These are phyloP conservation scores for Coemansia sp. DNA, from an alignment of 192 early-diverging fungal species.

Conservation along the genomic window DNA sequence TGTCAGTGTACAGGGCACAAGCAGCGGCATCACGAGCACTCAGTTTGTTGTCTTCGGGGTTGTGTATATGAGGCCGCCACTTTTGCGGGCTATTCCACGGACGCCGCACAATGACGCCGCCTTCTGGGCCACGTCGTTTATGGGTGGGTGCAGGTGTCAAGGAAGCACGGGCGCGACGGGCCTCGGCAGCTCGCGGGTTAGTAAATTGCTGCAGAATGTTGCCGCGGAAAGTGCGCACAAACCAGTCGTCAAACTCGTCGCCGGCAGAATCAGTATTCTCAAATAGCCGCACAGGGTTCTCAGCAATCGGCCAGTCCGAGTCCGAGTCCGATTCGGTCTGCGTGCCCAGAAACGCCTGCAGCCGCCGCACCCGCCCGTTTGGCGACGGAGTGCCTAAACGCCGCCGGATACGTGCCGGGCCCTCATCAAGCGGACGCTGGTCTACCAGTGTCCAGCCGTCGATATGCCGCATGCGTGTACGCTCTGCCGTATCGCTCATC, in stretches of 20 bases:
- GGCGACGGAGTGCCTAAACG: conserved; percentile 1
- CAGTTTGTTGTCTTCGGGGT: background rate
- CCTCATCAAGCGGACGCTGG: conserved; percentile 6
- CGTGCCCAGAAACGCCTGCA: background rate
- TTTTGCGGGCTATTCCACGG: conserved; percentile 22
- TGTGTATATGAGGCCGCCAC: conserved; percentile 44
- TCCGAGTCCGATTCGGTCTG: background rate
- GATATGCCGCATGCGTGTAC: conserved; percentile 1
- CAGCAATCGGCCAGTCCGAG: background rate
- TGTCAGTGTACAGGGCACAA: conserved; percentile 22
- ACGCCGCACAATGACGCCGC: conserved; percentile 35
- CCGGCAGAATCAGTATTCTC: conserved; percentile 7
- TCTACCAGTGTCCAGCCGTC: conserved; percentile 39
- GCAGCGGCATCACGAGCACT: background rate
- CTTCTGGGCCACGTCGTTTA: background rate
- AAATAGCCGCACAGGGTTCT: conserved; percentile 5
- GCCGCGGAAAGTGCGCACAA: conserved; percentile 10
- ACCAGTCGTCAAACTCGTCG: conserved; percentile 20
- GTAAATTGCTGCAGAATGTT: conserved; percentile 2
- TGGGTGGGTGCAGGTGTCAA: background rate
- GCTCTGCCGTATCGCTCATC: background rate
- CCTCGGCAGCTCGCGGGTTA: background rate
- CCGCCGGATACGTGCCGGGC: conserved; percentile 7
- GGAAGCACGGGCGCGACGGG: conserved; percentile 2
- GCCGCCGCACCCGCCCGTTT: background rate